Conservation (phyloP, 345 rosid genomes). For the Hibiscus tridactylites region DNA sequence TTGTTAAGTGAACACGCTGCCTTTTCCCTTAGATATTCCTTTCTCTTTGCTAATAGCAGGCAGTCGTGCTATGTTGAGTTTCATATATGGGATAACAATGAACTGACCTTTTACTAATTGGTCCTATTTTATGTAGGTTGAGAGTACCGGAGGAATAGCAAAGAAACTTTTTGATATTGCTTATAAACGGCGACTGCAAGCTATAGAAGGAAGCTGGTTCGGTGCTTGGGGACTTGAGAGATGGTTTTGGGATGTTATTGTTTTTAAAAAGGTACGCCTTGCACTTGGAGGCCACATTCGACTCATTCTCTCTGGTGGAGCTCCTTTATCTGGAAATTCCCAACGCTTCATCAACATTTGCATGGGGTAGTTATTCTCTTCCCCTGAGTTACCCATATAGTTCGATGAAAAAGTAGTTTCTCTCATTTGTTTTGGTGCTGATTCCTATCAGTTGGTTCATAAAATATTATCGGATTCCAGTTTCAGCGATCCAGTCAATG, state of each 20-base stretch:
- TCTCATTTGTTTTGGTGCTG: conserved; percentile 5
- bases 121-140: conserved; percentile 43
- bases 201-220: conserved; percentile 83
- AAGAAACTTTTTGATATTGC: conserved; percentile 61
- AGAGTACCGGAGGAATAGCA: conserved; percentile 62
- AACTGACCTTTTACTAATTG: conserved; percentile 6
- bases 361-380: conserved; percentile 53
- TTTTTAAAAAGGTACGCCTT: conserved; percentile 54
- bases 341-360: conserved; percentile 89
- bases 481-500: background rate
- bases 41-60: background rate
- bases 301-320: conserved; percentile 80
- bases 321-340: conserved; percentile 76
- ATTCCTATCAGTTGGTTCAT: background rate
- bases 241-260: conserved; percentile 56
- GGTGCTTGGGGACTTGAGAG: conserved; percentile 91
- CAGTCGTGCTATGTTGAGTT: background rate
- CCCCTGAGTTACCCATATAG: background rate
- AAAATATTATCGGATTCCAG: background rate
- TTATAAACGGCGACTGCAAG: conserved; percentile 58
- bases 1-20: background rate
- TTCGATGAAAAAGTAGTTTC: background rate
- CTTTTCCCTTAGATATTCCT: background rate
- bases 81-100: background rate
- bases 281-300: conserved; percentile 71